These are phyloP conservation scores for Mycosphaerella arachidis DNA, from an alignment of 2,329 filamentous ascomycete genomes.

Conservation along the genomic window DNA sequence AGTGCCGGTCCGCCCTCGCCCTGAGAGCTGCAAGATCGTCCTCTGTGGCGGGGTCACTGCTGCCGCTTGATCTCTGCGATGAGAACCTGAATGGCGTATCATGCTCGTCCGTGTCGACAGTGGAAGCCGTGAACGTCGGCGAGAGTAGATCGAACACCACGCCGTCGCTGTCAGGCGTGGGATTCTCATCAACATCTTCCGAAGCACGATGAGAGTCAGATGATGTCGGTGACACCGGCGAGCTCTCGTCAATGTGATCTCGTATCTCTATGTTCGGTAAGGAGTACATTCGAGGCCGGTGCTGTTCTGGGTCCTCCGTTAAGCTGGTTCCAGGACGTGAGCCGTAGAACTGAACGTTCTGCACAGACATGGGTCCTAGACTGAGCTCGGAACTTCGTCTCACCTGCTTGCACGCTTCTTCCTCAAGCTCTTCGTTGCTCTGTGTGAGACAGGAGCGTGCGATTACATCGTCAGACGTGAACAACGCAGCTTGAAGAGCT, in stretches of 20 bases:
- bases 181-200: conserved; percentile 5
- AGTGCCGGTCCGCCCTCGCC: conserved; percentile 5
- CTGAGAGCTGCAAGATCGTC: conserved; percentile 1
- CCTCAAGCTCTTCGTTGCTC: not conserved
- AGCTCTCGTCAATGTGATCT: conserved; percentile 12
- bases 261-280: conserved; percentile 17
- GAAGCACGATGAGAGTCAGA: conserved; percentile 3
- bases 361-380: conserved; percentile 14
- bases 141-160: conserved; percentile 24
- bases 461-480: conserved; percentile 1
- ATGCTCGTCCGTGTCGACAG: conserved; percentile 28
- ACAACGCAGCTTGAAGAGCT: conserved; percentile 10
- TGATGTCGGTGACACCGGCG: conserved; percentile 6
- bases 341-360: conserved; percentile 25
- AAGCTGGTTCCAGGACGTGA: conserved; percentile 17
- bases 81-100: conserved; percentile 27
- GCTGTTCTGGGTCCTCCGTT: conserved; percentile 13
- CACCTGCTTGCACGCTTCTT: not conserved
- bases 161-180: conserved; percentile 9
- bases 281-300: conserved; percentile 19
- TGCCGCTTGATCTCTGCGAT: conserved; percentile 7
- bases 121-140: conserved; percentile 32
- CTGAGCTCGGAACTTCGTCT: conserved; percentile 6
- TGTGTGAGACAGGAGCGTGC: not conserved
- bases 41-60: not conserved